Evolutionary conservation across 1,284 basidiomycete species (phyloP).

Genomic region (Rhodotorula glutinis): DNA sequence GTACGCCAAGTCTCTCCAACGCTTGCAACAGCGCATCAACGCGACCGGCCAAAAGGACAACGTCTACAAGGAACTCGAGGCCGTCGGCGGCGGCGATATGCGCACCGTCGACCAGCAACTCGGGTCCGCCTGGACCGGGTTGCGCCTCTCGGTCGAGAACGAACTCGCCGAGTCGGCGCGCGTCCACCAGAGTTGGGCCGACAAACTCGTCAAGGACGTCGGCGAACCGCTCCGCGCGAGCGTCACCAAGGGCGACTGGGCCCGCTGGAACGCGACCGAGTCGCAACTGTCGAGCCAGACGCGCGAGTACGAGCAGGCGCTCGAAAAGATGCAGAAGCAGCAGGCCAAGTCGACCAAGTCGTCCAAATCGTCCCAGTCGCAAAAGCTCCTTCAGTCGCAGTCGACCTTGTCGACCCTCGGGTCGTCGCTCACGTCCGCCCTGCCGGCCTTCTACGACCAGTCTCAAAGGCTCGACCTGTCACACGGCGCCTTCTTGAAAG

Average conservation of each 20-base stretch:
- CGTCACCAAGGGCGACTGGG: slow-evolving; percentile 25
- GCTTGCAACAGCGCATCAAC: slow-evolving; percentile 51
- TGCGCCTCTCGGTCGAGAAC: slow-evolving; percentile 17
- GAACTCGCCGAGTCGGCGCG: slow-evolving; percentile 21
- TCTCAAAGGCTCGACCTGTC: slow-evolving; percentile 46
- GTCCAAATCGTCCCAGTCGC: slow-evolving; percentile 16
- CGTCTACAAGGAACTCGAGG: slow-evolving; percentile 17
- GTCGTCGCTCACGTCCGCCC: slow-evolving; percentile 37
- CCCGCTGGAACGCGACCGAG: slow-evolving; percentile 17
- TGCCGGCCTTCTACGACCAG: slow-evolving; percentile 43
- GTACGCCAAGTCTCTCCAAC: slow-evolving; percentile 54
- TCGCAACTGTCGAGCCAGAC: slow-evolving; percentile 3
- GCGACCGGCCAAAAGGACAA: slow-evolving; percentile 26
- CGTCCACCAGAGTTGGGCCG: slow-evolving; percentile 24
- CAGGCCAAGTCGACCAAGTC: slow-evolving; percentile 17
- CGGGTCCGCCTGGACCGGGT: slow-evolving; percentile 1
- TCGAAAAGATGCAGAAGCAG: slow-evolving; percentile 34
- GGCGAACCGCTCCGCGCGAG: slow-evolving; percentile 14
- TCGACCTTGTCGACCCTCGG: slow-evolving; percentile 30
- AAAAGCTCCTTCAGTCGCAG: slow-evolving; percentile 34
- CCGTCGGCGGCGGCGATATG: slow-evolving; percentile 2
- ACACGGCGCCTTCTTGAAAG: slow-evolving; percentile 45
- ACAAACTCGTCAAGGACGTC: slow-evolving; percentile 21
- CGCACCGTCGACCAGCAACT: slow-evolving; percentile 16
- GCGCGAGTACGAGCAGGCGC: slow-evolving; percentile 26